Conservation (phyloP, 2,329 filamentous ascomycete genomes). For the Cladosporium sp. region DNA sequence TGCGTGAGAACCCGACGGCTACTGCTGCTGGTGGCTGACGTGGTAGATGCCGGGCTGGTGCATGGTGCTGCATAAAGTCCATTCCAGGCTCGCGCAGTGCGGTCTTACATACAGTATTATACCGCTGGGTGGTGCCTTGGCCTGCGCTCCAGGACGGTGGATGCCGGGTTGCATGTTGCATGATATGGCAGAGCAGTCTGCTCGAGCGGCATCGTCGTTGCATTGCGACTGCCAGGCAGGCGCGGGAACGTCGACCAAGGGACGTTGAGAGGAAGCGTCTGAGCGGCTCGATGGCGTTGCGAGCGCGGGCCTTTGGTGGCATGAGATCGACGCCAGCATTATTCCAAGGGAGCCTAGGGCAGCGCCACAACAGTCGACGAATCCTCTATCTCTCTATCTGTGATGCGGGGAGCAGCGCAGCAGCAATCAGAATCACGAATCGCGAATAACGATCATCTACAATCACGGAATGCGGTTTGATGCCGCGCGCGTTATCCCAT, state of each 20-base stretch:
- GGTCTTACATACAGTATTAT: neutral
- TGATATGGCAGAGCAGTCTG: neutral
- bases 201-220: neutral
- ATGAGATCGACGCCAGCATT: constrained; percentile 10
- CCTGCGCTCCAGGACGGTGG: neutral
- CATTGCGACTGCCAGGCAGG: neutral
- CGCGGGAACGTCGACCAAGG: too few relatives aligned
- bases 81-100: neutral
- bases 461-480: neutral
- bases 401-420: constrained; percentile 2
- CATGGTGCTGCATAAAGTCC: constrained; percentile 2
- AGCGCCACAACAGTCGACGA: neutral
- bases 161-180: neutral
- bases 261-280: constrained; percentile 7
- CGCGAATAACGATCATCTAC: neutral
- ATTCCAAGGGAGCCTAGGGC: neutral
- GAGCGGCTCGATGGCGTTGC: neutral
- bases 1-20: neutral
- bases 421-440: too few relatives aligned
- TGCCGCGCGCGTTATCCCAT: neutral
- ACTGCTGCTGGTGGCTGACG: constrained; percentile 5
- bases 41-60: constrained; percentile 1
- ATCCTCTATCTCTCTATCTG: neutral
- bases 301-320: neutral
- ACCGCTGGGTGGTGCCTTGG: neutral